Base-by-base conservation (phyloP, 495 filamentous ascomycete species). In the Endocarpon pusillum region DNA sequence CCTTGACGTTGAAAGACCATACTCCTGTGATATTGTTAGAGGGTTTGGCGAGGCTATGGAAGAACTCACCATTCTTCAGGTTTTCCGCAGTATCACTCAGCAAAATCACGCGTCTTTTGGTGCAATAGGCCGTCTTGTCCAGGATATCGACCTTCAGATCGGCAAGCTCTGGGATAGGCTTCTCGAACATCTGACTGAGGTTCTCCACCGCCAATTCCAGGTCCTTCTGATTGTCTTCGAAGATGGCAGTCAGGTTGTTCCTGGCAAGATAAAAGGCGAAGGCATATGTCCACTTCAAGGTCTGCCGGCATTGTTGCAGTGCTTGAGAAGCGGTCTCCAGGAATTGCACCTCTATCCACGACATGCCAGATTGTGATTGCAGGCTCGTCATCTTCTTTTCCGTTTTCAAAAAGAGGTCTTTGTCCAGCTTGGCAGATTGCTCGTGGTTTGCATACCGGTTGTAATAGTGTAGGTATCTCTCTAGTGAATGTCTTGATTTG, bases 311-410 rank as follows among this genome's bases (percentile, higher is more conserved):
- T 26, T 83, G 83, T 57, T 97, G 89, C 16, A 97, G 68, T 5
- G 85, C 81, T 53, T 92, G 83, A 3, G 87, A 94, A 2, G 89
- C 91, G 3, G 79, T 74, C 40, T 91, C 78, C 2, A 97, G 65
- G 51, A 94, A 97, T 48, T 97, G 89, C 11, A 97, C 89, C 49
- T 97, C 89, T 36, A 97, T 97, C 89, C 89, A 97, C 0, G 84
- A 93, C 71, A 97, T 84, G 38, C 83, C 83, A 0, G 87, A 94
- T 21, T 80, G 71, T 29, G 76, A 81, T 57, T 96, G 91, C 9
- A 97, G 67, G 46, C 83, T 78, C 19, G 81, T 82, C 89, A 97
- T 96, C 64, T 96, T 97, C 67, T 85, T 94, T 58, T 97, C 85
- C 8, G 89, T 94, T 68, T 96, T 97, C 35, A 78, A 54, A 44